Base-by-base conservation (phyloP, 1,284 basidiomycete species). In the Pseudozyma thailandica region DNA sequence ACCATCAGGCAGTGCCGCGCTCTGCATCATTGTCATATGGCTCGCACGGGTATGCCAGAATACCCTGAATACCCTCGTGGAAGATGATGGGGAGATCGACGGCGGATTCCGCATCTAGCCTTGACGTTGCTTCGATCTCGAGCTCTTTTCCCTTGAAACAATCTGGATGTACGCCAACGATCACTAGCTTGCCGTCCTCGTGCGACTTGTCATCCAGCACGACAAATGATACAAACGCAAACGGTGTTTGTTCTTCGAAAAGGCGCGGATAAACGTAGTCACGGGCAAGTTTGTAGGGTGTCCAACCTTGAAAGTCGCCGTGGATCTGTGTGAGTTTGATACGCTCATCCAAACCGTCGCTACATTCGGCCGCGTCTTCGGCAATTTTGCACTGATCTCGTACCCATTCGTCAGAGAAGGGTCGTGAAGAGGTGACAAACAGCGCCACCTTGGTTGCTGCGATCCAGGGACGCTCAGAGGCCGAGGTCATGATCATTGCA, bases 241-340 rank as follows among this genome's bases (percentile, higher is more conserved):
- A 47, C 20, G 26, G 13, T 23, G 45, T 28, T 8, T 16, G n/a
- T 21, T 46, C 28, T 23, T 41, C 37, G 30, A 47, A 48, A 18
- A 49, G 30, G 4, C 25, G 21, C 1, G 43, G 51, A 18, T 30
- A 30, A 5, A 54, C 52, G n/a, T 54, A 41, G 37, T 46, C 43
- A 2, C 52, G 44, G 2, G 44, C 38, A 10, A 54, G 44, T 45
- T 54, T 20, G 33, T 31, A 47, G 10, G 52, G 52, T 8, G 45
- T 47, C 52, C 52, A 54, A 28, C 44, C 44, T 3, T 21, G 42
- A 18, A 53, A 53, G 31, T 53, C 18, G 42, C 51, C 51, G 13
- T 26, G 13, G 31, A 45, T 45, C 26, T 8, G 27, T 12, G 25
- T 23, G 21, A 44, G 28, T 6, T 38, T 8, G 10, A 38, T 6